Base-by-base conservation (phyloP, 2,329 filamentous ascomycete genomes). In the Neonectria neomacrospora region DNA sequence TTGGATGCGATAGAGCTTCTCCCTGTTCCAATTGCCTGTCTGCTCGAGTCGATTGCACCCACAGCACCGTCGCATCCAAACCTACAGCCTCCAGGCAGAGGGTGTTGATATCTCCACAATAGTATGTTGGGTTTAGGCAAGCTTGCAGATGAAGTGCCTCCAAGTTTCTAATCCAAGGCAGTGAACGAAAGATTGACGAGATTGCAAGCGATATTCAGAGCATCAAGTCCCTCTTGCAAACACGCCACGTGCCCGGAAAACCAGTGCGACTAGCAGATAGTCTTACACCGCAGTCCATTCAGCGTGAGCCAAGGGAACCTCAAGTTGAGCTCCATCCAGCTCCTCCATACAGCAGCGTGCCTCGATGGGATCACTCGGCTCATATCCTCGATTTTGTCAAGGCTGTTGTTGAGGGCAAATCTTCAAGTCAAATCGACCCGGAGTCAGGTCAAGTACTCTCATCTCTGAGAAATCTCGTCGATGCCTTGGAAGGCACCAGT, bases 131-230 rank as follows among this genome's bases (percentile, higher is more conserved):
- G 9, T 10, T 18, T 6, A 14, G 32, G 16, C 10, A 41, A 18
- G 1, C 7, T 18, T 3, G 3, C 37, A 2, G 6, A 3, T 2
- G 3, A 6, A 6, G 3, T 23, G 4, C 34, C 7, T 7, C 6
- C 0, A 1, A 0, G 5, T 53, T 23, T 47, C 12, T 1, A 1
- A 7, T 20, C 0, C n/a, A 3, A 4, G 16, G n/a, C 5, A 80
- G 78, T 61, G 78, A 80, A 50, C 73, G 68, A 48, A 80, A 80
- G 60, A 78, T 80, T 32, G 77, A 80, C 42, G 69, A 71, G 2
- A 78, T 78, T 45, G 75, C 69, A 48, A 71, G 67, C 26, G 76
- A 77, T 59, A 68, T 80, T 41, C 70, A 75, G 26, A 70, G 71
- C 12, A 79, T 80, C 48, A 76, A 78, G 58, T 47, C 45, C 16